Percentiles rank a stretch among this genome's conserved stretches.
These are phyloP conservation scores for Sporothrix humicola DNA, from an alignment of 2,329 filamentous ascomycete species.

Conservation along the genomic window DNA sequence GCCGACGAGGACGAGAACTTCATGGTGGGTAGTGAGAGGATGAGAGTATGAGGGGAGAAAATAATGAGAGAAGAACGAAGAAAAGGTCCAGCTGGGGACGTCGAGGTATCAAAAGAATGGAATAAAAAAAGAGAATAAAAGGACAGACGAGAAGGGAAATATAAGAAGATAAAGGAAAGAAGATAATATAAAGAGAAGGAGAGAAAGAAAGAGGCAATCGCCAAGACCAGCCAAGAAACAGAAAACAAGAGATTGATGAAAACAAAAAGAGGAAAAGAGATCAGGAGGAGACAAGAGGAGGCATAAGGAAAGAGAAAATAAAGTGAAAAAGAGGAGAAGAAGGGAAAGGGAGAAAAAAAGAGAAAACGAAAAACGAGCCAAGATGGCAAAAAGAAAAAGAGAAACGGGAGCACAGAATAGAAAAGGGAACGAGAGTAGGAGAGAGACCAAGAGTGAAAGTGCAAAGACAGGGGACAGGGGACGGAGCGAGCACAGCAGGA, in stretches of 20 bases:
- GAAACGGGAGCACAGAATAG: conserved; percentile 5
- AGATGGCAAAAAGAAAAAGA: conserved; percentile 4
- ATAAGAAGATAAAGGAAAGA: background rate
- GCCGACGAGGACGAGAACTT: conserved; percentile 25
- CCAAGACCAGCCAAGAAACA: conserved; percentile 8
- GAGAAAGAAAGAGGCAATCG: background rate
- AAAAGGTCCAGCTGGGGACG: background rate
- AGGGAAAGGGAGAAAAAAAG: background rate
- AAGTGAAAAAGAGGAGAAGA: background rate
- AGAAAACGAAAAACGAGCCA: conserved; percentile 5
- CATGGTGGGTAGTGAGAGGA: conserved; percentile 24
- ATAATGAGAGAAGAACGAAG: background rate
- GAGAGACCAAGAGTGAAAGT: background rate
- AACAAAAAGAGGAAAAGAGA: background rate
- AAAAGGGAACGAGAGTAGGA: conserved; percentile 20
- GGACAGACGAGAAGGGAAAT: background rate
- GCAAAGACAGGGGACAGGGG: background rate
- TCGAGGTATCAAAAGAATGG: conserved; percentile 2
- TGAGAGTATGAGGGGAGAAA: background rate
- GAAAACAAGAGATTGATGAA: background rate
- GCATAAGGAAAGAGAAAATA: background rate
- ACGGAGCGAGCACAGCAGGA: conserved; percentile 5
- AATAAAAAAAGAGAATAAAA: background rate
- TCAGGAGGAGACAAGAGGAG: background rate
- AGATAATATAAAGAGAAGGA: background rate